A percentile compares a stretch with the other conserved stretches of the same genome.
Evolutionary conservation across 345 rosid genomes (phyloP).

Genomic region (Boechera retrofracta): DNA sequence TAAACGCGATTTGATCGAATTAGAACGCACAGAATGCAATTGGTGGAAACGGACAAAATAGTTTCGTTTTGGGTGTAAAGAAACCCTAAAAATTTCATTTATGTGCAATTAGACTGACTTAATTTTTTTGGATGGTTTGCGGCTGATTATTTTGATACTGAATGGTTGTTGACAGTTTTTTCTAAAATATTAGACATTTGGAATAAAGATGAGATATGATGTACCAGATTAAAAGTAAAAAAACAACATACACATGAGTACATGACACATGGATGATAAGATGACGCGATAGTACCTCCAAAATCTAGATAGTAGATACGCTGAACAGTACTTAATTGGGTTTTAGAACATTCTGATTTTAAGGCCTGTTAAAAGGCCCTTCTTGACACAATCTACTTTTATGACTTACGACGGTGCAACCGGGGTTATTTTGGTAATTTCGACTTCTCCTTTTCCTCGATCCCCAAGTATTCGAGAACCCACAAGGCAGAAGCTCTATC

Average conservation of each 20-base stretch:
- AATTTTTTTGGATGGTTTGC: too few species aligned
- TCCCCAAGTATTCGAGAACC: slow-evolving; percentile 33
- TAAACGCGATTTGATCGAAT: too few species aligned
- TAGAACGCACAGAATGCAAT: too few species aligned
- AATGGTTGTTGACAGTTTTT: too few species aligned
- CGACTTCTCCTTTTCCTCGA: background rate
- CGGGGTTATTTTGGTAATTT: slow-evolving; percentile 33
- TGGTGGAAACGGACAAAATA: too few species aligned
- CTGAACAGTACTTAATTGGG: background rate
- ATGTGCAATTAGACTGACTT: too few species aligned
- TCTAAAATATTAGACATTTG: too few species aligned
- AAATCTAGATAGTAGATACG: background rate
- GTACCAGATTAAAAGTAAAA: background rate
- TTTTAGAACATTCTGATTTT: background rate
- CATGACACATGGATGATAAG: background rate
- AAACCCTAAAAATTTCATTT: too few species aligned
- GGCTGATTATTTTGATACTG: too few species aligned
- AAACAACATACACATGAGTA: too few species aligned
- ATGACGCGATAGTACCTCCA: background rate
- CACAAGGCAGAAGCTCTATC: slow-evolving; percentile 21
- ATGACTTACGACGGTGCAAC: slow-evolving; percentile 25
- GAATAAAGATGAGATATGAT: background rate
- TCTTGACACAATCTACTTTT: background rate
- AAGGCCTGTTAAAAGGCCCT: slow-evolving; percentile 30
- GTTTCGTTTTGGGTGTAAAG: too few species aligned